Conservation (phyloP, 768 basidiomycete genomes). For the Cytidiella melzeri region DNA sequence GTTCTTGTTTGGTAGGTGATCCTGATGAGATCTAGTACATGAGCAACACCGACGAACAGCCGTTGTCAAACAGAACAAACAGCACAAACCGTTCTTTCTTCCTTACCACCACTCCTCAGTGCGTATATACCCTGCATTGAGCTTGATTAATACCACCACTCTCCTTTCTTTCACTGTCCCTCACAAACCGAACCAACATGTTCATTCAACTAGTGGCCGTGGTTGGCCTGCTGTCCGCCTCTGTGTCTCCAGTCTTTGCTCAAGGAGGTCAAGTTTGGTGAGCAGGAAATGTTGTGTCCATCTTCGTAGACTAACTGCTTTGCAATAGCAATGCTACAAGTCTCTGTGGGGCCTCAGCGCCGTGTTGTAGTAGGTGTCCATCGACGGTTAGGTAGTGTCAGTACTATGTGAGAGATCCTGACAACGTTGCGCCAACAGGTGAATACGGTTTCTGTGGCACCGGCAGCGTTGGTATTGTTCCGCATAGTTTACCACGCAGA, state of each 20-base stretch:
- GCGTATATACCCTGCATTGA: background rate
- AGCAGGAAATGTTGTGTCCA: no score
- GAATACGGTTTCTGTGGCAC: constrained; percentile 51
- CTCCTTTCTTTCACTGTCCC: constrained; percentile 1
- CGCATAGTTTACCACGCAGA: background rate
- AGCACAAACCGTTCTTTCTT: background rate
- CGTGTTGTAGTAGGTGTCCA: constrained; percentile 38
- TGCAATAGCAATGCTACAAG: constrained; percentile 32
- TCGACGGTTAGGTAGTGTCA: background rate
- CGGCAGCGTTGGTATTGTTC: constrained; percentile 24
- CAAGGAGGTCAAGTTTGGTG: constrained; percentile 19
- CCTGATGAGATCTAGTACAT: background rate
- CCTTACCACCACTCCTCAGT: background rate
- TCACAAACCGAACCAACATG: constrained; percentile 4
- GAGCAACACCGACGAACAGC: background rate
- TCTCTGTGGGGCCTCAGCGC: constrained; percentile 30
- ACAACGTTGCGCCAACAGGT: constrained; percentile 24
- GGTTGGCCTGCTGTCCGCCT: background rate
- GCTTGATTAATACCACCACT: background rate
- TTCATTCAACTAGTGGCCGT: background rate
- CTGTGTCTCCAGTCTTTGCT: constrained; percentile 14
- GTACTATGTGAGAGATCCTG: background rate
- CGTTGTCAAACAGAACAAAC: background rate
- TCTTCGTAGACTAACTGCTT: no score
- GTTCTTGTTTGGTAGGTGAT: background rate